phyloP scores from a whole-genome alignment of 139 green algal species.

The Chlorella vulgaris region DNA sequence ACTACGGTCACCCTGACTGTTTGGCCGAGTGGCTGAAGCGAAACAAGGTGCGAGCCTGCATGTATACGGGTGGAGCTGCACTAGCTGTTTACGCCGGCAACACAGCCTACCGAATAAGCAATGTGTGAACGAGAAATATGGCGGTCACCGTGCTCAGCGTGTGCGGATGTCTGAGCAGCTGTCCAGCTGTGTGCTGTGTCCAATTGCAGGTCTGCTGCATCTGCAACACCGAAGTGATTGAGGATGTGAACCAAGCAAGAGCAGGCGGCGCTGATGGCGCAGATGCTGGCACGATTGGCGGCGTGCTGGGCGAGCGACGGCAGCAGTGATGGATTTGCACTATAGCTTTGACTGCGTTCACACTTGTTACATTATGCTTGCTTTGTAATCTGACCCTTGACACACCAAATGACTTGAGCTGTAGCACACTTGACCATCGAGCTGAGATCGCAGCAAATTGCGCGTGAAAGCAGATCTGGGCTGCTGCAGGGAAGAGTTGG shows the following conservation, averaged over 20 bases:
- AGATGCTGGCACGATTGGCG: neutral
- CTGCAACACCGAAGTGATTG: slow-evolving; percentile 37
- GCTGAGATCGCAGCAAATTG: too few species aligned
- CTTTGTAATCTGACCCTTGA: neutral
- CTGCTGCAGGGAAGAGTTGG: too few species aligned
- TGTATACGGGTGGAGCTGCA: neutral
- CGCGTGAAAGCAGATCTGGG: too few species aligned
- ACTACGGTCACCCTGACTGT: slow-evolving; percentile 53
- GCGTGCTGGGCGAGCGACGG: neutral
- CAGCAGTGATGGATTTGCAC: neutral
- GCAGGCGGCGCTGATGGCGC: neutral
- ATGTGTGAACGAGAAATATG: too few species aligned
- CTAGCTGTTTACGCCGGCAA: neutral
- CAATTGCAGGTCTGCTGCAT: slow-evolving; percentile 51
- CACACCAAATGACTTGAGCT: too few species aligned
- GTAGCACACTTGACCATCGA: too few species aligned
- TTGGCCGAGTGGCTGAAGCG: slow-evolving; percentile 49
- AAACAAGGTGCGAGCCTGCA: slow-evolving; percentile 51
- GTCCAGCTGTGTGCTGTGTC: too few species aligned
- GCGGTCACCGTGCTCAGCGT: too few species aligned
- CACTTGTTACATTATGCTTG: neutral
- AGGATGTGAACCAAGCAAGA: neutral
- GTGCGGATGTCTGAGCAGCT: too few species aligned
- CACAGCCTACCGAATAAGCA: too few species aligned
- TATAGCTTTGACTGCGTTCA: neutral